phyloP scores from a whole-genome alignment of 768 basidiomycete species.

The Sarcodon aspratus region DNA sequence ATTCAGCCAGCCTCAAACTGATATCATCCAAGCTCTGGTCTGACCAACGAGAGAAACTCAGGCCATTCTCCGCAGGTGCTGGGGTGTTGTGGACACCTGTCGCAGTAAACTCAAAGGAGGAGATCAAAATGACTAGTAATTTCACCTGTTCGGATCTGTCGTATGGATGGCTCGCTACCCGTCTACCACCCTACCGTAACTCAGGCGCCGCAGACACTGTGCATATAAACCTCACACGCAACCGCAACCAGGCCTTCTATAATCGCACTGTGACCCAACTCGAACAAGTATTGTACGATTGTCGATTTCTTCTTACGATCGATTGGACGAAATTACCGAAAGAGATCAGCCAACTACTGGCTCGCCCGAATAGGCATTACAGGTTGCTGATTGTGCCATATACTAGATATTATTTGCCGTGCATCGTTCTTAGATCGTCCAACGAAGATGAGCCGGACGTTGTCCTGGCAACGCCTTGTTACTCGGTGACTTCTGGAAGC shows the following conservation, averaged over 20 bases:
- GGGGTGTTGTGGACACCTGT: slow-evolving; percentile 58
- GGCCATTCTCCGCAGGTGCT: slow-evolving; percentile 42
- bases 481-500: too few species aligned
- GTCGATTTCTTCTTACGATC: slow-evolving; percentile 48
- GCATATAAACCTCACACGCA: slow-evolving; percentile 29
- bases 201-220: slow-evolving; percentile 16
- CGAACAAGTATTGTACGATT: slow-evolving; percentile 46
- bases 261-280: slow-evolving; percentile 9
- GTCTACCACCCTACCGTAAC: slow-evolving; percentile 31
- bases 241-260: slow-evolving; percentile 8
- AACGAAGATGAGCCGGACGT: background rate
- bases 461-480: background rate
- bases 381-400: background rate
- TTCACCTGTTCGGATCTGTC: slow-evolving; percentile 11
- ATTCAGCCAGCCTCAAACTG: slow-evolving; percentile 28
- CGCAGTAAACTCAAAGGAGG: slow-evolving; percentile 15
- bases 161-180: slow-evolving; percentile 51
- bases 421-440: background rate
- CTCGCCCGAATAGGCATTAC: background rate
- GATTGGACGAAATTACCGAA: slow-evolving; percentile 30
- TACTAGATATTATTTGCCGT: background rate
- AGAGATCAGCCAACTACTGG: slow-evolving; percentile 19
- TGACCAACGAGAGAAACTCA: slow-evolving; percentile 15
- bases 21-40: slow-evolving; percentile 41
- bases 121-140: slow-evolving; percentile 3